Base-by-base conservation (phyloP, 441 rosid genomes). In the Isatis lusitanica region DNA sequence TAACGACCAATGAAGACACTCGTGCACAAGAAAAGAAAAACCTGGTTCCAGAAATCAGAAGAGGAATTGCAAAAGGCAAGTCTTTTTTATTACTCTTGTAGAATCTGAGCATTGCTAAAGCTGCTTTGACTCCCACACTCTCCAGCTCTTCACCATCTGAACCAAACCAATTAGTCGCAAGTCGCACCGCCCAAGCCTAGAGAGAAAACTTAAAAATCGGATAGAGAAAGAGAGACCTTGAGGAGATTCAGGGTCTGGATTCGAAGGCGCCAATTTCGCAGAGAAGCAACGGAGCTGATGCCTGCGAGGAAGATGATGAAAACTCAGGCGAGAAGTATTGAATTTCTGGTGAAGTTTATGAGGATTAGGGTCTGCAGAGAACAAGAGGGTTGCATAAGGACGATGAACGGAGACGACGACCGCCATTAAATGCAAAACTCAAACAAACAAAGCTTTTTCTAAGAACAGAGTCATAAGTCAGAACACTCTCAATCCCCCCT, bases 111-210 rank as follows among this genome's bases (percentile, higher is more conserved):
- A 88, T 62, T 26, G 86, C 85, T 46, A 94, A 66, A 13, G 97
- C 97, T 68, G 86, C 91, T 85, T 81, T 86, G 63, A 94, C 93
- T 71, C 97, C 97, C 21, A 84, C 66, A 75, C 63, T 85, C 62
- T 82, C 75, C 48, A 31, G 80, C 70, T 67, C 88, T 70, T 85
- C 88, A 9, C 63, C 80, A 51, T 79, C 94, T 75, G 74, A 75
- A 66, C 47, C 56, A 7, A 73, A 36, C 18, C 76, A 64, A 65
- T 55, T 55, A 36, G 42, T 62, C 2, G 5, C 44, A 68, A 13
- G 17, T 52, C 48, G 47, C 33, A 31, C 36, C 43, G 38, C 38
- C 18, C 58, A 16, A 67, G 28, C 33, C 7, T 11, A 36, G 24
- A 66, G 38, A 52, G 63, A 74, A 35, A 36, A 9, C 9, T 35